phyloP scores from a whole-genome alignment of 2,329 filamentous ascomycete genomes.

The Madurella fahalii region DNA sequence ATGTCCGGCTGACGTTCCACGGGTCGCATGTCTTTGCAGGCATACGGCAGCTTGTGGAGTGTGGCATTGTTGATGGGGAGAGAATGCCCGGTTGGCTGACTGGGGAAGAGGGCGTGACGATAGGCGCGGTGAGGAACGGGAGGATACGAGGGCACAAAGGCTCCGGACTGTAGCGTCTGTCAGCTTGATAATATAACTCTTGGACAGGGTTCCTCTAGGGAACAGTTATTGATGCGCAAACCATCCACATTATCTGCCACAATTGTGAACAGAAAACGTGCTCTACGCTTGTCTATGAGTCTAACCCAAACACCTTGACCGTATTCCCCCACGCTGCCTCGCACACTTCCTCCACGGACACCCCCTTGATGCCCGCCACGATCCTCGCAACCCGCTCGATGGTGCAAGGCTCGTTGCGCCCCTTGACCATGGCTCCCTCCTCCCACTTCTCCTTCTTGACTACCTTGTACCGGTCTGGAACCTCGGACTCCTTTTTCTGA shows the following conservation, averaged over 20 bases:
- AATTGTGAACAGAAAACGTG: neutral
- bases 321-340: conserved; percentile 86
- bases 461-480: conserved; percentile 69
- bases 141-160: conserved; percentile 58
- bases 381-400: conserved; percentile 86
- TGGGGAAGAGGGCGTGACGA: conserved; percentile 76
- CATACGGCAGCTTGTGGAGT: conserved; percentile 71
- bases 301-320: conserved; percentile 71
- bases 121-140: conserved; percentile 64
- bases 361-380: conserved; percentile 78
- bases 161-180: conserved; percentile 42
- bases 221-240: too few species aligned
- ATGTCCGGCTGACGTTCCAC: conserved; percentile 63
- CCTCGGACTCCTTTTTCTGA: conserved; percentile 59
- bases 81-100: conserved; percentile 89
- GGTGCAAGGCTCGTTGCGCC: conserved; percentile 85
- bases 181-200: neutral
- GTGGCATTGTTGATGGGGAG: conserved; percentile 69
- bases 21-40: conserved; percentile 79
- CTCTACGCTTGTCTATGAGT: conserved; percentile 35
- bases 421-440: conserved; percentile 85
- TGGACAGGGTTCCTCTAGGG: too few species aligned
- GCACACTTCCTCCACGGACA: conserved; percentile 75
- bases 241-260: neutral
- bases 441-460: conserved; percentile 97